A percentile compares a stretch with the other conserved stretches of the same genome.
These are phyloP conservation scores for Zizania palustris DNA, from an alignment of 202 grass and related monocot genomes.

Conservation along the genomic window DNA sequence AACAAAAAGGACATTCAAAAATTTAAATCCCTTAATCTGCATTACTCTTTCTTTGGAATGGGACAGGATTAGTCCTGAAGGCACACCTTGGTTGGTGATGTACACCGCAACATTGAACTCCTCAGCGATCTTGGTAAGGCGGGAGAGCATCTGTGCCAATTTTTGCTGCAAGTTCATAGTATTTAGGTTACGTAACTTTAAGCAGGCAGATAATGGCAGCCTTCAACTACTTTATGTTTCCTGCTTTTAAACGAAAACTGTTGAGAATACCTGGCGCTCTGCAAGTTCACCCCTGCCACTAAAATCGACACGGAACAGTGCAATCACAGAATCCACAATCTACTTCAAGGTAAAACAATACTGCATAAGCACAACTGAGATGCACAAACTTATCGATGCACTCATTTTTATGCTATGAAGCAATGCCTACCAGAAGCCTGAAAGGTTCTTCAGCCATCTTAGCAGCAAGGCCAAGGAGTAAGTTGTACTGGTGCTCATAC, in stretches of 20 bases:
- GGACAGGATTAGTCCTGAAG: too few species aligned
- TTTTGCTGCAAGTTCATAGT: too few species aligned
- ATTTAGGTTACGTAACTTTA: too few species aligned
- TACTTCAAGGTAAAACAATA: background rate
- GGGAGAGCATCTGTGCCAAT: too few species aligned
- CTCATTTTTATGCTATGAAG: background rate
- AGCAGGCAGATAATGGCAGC: background rate
- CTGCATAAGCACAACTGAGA: constrained; percentile 33
- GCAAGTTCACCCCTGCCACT: constrained; percentile 87
- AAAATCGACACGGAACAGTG: constrained; percentile 84
- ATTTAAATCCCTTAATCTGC: background rate
- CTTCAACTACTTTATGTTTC: background rate
- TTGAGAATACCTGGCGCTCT: constrained; percentile 19
- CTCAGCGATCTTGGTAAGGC: too few species aligned
- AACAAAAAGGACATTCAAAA: constrained; percentile 35
- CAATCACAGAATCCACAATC: constrained; percentile 28
- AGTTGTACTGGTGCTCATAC: constrained; percentile 92
- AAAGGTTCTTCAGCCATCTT: constrained; percentile 99
- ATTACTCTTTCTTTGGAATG: too few species aligned
- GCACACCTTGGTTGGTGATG: too few species aligned
- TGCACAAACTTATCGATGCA: background rate
- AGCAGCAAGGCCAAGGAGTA: constrained; percentile 90
- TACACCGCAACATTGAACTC: too few species aligned
- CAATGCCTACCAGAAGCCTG: constrained; percentile 70
- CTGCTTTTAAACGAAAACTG: background rate